These are phyloP conservation scores for Apiotrichum mycotoxinovorans DNA, from an alignment of 1,284 basidiomycete species.

Conservation along the genomic window DNA sequence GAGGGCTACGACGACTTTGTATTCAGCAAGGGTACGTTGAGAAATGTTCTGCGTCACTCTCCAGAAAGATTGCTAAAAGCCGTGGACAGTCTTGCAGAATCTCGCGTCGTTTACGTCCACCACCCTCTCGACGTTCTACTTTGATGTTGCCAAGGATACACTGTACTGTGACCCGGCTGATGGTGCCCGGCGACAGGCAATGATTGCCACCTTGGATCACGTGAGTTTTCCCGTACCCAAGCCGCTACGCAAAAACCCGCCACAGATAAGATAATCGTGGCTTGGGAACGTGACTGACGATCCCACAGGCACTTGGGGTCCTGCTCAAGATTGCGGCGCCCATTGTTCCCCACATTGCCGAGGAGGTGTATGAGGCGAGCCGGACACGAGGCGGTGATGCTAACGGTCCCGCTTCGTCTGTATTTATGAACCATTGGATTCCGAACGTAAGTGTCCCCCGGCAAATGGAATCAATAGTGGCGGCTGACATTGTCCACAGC, in stretches of 20 bases:
- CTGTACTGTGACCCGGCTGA: slow-evolving; percentile 69
- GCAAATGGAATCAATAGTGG: neutral
- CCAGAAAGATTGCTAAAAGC: slow-evolving; percentile 50
- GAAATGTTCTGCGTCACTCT: slow-evolving; percentile 8
- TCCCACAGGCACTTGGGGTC: slow-evolving; percentile 63
- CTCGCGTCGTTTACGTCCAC: slow-evolving; percentile 51
- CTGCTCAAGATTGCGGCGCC: slow-evolving; percentile 77
- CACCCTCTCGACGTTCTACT: slow-evolving; percentile 66
- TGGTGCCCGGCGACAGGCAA: slow-evolving; percentile 59
- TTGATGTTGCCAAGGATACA: slow-evolving; percentile 86
- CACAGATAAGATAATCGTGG: too few relatives aligned
- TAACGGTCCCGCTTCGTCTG: slow-evolving; percentile 24
- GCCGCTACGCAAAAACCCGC: neutral
- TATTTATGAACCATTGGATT: slow-evolving; percentile 64
- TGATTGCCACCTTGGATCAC: slow-evolving; percentile 69
- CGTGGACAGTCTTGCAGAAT: slow-evolving; percentile 51
- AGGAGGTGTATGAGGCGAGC: slow-evolving; percentile 68
- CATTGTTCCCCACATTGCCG: slow-evolving; percentile 83
- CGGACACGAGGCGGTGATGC: neutral
- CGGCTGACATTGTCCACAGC: neutral
- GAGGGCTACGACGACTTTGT: slow-evolving; percentile 71
- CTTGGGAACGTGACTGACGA: neutral
- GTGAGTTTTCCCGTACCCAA: slow-evolving; percentile 51
- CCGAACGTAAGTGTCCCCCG: slow-evolving; percentile 54
- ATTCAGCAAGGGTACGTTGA: slow-evolving; percentile 71